Evolutionary conservation across 257 asterid species (phyloP).

Genomic region (Rhazya stricta): DNA sequence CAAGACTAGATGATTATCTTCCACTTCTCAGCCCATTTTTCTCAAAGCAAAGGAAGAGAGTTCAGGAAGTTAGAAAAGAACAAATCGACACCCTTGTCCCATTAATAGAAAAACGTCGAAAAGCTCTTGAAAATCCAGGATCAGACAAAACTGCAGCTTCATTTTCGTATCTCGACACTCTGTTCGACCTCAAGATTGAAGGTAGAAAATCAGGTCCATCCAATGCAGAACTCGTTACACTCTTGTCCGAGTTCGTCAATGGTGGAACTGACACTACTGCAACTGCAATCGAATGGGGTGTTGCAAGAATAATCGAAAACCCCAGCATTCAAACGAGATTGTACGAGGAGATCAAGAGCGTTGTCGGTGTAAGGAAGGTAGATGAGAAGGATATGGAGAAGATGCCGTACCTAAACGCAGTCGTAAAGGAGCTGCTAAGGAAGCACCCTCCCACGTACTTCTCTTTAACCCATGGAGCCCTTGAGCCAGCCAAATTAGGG

Average conservation of each 20-base stretch:
- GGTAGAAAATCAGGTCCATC: conserved; percentile 65
- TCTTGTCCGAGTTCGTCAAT: conserved; percentile 72
- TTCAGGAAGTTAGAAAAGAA: conserved; percentile 47
- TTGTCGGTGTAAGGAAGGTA: conserved; percentile 49
- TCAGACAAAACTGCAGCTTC: conserved; percentile 52
- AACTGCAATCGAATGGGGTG: conserved; percentile 84
- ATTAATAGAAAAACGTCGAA: conserved; percentile 53
- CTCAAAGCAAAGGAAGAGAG: conserved; percentile 62
- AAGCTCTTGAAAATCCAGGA: conserved; percentile 44
- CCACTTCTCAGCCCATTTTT: conserved; percentile 68
- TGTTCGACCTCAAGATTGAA: conserved; percentile 61
- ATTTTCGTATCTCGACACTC: conserved; percentile 70
- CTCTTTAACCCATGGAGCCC: conserved; percentile 62
- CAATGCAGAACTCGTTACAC: conserved; percentile 58
- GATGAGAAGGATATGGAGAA: conserved; percentile 69
- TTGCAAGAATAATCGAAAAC: conserved; percentile 65
- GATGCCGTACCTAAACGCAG: conserved; percentile 76
- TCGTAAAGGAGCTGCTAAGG: conserved; percentile 67
- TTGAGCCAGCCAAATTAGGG: conserved; percentile 58
- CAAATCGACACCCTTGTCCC: conserved; percentile 71
- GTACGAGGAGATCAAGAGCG: conserved; percentile 51
- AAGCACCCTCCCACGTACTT: conserved; percentile 90
- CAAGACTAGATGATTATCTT: conserved; percentile 77
- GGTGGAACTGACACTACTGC: conserved; percentile 98
- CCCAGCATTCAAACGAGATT: conserved; percentile 54